Conservation (phyloP, 2,329 filamentous ascomycete genomes). For the Triangularia setosa region DNA sequence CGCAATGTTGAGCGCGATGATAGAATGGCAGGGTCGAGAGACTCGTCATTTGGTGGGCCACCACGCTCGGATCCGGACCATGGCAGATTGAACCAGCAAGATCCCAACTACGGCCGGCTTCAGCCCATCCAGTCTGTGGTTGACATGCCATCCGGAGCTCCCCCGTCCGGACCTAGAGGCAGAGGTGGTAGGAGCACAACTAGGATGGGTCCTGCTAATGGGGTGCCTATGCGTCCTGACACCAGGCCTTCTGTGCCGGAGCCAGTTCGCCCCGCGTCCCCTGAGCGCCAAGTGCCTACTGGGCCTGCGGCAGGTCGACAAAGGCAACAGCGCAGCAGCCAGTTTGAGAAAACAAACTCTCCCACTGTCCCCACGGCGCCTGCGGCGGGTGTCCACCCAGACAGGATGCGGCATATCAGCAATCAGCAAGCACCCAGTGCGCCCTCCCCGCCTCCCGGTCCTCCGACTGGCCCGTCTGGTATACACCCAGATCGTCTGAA, state of each 20-base stretch:
- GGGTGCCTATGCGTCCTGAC: conserved; percentile 35
- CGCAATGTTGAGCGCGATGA: conserved; percentile 39
- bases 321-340: conserved; percentile 34
- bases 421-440: conserved; percentile 12
- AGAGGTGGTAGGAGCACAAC: conserved; percentile 34
- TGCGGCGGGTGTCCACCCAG: conserved; percentile 35
- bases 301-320: conserved; percentile 49
- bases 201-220: conserved; percentile 23
- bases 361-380: conserved; percentile 21
- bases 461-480: conserved; percentile 22
- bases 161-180: conserved; percentile 48
- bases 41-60: conserved; percentile 25
- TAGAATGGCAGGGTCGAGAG: conserved; percentile 17
- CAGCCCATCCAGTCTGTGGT: conserved; percentile 47
- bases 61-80: conserved; percentile 47
- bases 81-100: conserved; percentile 48
- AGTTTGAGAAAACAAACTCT: conserved; percentile 34
- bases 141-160: conserved; percentile 51
- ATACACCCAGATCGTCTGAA: conserved; percentile 51
- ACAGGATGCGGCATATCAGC: conserved; percentile 40
- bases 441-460: conserved; percentile 20
- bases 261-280: conserved; percentile 40
- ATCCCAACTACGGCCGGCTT: conserved; percentile 60
- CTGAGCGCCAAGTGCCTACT: conserved; percentile 50
- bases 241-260: conserved; percentile 39